Base-by-base conservation (phyloP, 108 stramenopile genomes). In the Bacterosira constricta region DNA sequence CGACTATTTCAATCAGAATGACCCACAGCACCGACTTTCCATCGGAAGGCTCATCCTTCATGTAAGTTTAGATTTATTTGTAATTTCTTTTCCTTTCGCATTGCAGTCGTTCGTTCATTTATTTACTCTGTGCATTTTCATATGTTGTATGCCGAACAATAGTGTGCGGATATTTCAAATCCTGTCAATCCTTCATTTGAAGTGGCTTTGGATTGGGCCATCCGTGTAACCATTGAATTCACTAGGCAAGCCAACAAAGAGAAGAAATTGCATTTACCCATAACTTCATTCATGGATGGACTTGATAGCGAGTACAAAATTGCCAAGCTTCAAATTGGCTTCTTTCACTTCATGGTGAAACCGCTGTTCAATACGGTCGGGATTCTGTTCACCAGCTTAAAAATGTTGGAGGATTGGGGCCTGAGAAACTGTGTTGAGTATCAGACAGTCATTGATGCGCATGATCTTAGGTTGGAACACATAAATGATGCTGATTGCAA, bases 291-390 rank as follows among this genome's bases (percentile, higher is more conserved):
- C 53, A 85, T 88, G 84, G 68, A 69, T 11, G 81, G 73, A 0
- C 66, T 88, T 35, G 75, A 81, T 36, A 61, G 62, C 51, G 63
- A 80, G 44, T 45, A 52, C 38, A 52, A 46, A 7, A 44, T 78
- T 37, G 77, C 71, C 57, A 83, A 82, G 56, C 17, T 60, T 20
- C 88, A 89, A 39, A 71, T 85, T 2, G 69, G 79, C 36, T 89
- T 89, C 68, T 69, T 76, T 38, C 52, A 53, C 11, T 85, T 64
- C 27, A 82, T 86, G 69, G 82, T 85, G 35, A 41, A 45, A 42
- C 88, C 88, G 10, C 69, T 87, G 15, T 82, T 50, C 45, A 25
- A 65, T 38, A 58, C 50, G 17, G 12, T 69, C 10, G 66, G 55
- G 8, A 37, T 44, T 7, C 54, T 83, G 11, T 71, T 86, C 18